These are phyloP conservation scores for Colletotrichum ledebouriae DNA, from an alignment of 2,329 filamentous ascomycete genomes.

Conservation along the genomic window DNA sequence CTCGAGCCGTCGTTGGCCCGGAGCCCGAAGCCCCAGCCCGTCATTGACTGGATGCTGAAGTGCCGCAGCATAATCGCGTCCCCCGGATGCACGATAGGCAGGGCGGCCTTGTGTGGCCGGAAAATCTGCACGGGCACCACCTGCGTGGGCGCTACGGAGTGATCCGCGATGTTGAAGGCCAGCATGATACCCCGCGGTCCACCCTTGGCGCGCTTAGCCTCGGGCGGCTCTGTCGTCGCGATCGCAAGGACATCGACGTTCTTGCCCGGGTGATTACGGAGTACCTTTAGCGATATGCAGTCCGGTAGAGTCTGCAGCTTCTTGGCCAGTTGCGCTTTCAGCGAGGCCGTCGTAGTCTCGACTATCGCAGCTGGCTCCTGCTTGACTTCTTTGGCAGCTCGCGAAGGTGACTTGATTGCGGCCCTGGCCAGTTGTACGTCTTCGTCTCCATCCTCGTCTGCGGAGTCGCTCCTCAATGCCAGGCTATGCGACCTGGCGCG, in stretches of 20 bases:
- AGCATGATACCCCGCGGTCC: conserved; percentile 72
- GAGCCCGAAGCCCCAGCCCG: conserved; percentile 68
- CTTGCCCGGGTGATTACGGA: conserved; percentile 64
- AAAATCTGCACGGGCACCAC: conserved; percentile 70
- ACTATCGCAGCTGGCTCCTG: not conserved
- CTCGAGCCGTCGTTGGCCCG: conserved; percentile 67
- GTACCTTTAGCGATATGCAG: conserved; percentile 63
- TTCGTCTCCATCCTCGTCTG: conserved; percentile 45
- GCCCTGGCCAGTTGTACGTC: conserved; percentile 50
- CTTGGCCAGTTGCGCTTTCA: conserved; percentile 62
- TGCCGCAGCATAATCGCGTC: conserved; percentile 71
- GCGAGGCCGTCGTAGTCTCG: conserved; percentile 39
- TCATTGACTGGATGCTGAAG: conserved; percentile 67
- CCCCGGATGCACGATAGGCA: conserved; percentile 68
- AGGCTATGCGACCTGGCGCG: conserved; percentile 48
- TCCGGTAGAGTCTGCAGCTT: conserved; percentile 65
- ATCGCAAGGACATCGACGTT: conserved; percentile 68
- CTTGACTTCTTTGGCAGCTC: conserved; percentile 14
- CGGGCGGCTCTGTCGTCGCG: conserved; percentile 63
- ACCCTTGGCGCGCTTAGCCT: conserved; percentile 67
- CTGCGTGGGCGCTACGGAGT: conserved; percentile 62
- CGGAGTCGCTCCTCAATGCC: conserved; percentile 43
- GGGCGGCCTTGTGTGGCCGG: conserved; percentile 68
- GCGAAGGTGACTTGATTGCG: conserved; percentile 49
- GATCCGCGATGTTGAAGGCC: conserved; percentile 69